A percentile compares a stretch with the other conserved stretches of the same genome.
Evolutionary conservation across 352 stramenopile species (phyloP).

Genomic region (Phytopythium sindhum): DNA sequence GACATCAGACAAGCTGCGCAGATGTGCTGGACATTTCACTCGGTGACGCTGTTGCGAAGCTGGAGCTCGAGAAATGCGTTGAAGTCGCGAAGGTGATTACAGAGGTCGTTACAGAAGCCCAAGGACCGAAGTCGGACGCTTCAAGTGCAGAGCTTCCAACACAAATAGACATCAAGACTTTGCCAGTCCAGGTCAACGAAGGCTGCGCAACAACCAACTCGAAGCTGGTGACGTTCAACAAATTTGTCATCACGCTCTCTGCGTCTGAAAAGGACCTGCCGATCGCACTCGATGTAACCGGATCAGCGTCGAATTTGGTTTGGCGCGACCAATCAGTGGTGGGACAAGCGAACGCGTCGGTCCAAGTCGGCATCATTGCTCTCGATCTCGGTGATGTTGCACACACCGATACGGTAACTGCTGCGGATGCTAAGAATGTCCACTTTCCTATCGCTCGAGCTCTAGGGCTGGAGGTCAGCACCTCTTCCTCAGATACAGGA

Average conservation of each 20-base stretch:
- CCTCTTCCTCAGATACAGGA: too few species aligned
- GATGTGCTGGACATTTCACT: conserved; percentile 37
- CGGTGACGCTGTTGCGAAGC: conserved; percentile 17
- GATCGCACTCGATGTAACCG: background rate
- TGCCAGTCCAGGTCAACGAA: background rate
- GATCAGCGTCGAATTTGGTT: conserved; percentile 11
- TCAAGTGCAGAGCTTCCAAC: background rate
- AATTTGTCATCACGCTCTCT: background rate
- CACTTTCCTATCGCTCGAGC: background rate
- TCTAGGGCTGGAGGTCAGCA: background rate
- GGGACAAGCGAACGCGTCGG: conserved; percentile 5
- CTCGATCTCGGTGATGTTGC: background rate
- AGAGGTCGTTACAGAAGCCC: background rate
- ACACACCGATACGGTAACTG: background rate
- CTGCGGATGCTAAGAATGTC: background rate
- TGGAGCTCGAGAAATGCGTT: conserved; percentile 26
- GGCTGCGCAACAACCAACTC: background rate
- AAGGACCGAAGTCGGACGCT: background rate
- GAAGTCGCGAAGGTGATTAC: conserved; percentile 24
- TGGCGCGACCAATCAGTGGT: conserved; percentile 15
- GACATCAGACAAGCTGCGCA: conserved; percentile 12
- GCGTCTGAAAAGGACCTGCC: background rate
- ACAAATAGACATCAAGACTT: background rate
- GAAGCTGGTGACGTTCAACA: conserved; percentile 3
- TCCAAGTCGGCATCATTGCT: conserved; percentile 17